Base-by-base conservation (phyloP, 495 filamentous ascomycete species). In the Amorphotheca resinae region DNA sequence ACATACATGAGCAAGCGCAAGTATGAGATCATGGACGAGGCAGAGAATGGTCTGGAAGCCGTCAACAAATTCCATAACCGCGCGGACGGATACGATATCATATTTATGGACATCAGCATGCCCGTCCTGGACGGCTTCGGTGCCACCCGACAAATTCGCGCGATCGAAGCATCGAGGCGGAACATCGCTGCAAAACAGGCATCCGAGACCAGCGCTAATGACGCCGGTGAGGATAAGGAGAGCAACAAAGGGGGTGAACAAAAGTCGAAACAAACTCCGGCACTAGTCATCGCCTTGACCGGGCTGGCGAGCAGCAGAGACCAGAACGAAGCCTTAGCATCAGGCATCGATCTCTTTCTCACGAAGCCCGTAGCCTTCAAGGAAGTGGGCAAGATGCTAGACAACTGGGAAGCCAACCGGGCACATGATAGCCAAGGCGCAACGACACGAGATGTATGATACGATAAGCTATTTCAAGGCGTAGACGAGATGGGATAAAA, bases 281-380 rank as follows among this genome's bases (percentile, higher is more conserved):
- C 49, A 18, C 31, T 56, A 9, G 35, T 87, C 40, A 78, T 87
- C 36, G 79, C 82, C 0, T 59, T 86, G 23, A 86, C 82, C 0
- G 82, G 82, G 0, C 59, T 85, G 8, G 77, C 76, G 21, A 74
- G 71, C 28, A 65, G 67, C 4, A 65, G 68, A 12, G 79, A 80
- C 48, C 74, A 82, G 53, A 64, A 70, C 5, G 79, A 84, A 36
- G 82, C 82, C 0, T 66, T 78, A 44, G 68, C 66, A 5, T 74
- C 72, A 9, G 82, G 82, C 4, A 70, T 87, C 25, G 77, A 87
- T 54, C 54, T 81, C 11, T 86, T 84, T 54, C 63, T 86, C 48
- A 84, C 81, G 11, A 84, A 84, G 51, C 82, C 82, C 1, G 77
- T 84, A 1, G 34, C 42, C 6, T 53, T 57, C 31, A 51, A 45